Base-by-base conservation (phyloP, 805 yeast genomes). In the Candida alai region DNA sequence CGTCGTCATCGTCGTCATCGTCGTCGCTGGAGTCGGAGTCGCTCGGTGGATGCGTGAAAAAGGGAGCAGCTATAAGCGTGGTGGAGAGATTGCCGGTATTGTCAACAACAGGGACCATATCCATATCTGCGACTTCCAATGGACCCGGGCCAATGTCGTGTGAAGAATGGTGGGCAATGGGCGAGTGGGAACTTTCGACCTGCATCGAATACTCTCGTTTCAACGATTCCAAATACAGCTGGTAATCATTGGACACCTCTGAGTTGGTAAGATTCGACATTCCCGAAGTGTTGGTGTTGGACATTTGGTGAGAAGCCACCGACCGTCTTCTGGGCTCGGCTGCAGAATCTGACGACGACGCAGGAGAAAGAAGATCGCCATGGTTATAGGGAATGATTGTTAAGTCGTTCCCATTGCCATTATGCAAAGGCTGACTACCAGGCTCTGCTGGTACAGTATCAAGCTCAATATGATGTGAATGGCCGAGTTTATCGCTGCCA, bases 51-150 rank as follows among this genome's bases (percentile, higher is more conserved):
- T 56, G 56, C 32, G 49, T 51, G 48, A 62, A 63, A 35, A 55
- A 62, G 15, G 68, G 68, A 11, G 61, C 56, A 14, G 68, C 64
- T 13, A 63, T 54, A 6, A 62, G 51, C 4, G 60, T 55, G 24
- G 35, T 36, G n/a, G 24, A 12, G 11, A 19, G 9, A 13, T 14
- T 24, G 9, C n/a, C n/a, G n/a, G n/a, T n/a, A n/a, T n/a, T n/a
- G n/a, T n/a, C n/a, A n/a, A n/a, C n/a, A n/a, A n/a, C n/a, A n/a
- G n/a, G n/a, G n/a, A n/a, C n/a, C n/a, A n/a, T n/a, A n/a, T n/a
- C n/a, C n/a, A n/a, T n/a, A n/a, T n/a, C n/a, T n/a, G n/a, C n/a
- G n/a, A n/a, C n/a, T n/a, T n/a, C n/a, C n/a, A n/a, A n/a, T n/a
- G n/a, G n/a, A n/a, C n/a, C n/a, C n/a, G n/a, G n/a, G n/a, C n/a